Evolutionary conservation across 192 early-diverging fungal species (phyloP).

Genomic region (Coemansia aciculifera): DNA sequence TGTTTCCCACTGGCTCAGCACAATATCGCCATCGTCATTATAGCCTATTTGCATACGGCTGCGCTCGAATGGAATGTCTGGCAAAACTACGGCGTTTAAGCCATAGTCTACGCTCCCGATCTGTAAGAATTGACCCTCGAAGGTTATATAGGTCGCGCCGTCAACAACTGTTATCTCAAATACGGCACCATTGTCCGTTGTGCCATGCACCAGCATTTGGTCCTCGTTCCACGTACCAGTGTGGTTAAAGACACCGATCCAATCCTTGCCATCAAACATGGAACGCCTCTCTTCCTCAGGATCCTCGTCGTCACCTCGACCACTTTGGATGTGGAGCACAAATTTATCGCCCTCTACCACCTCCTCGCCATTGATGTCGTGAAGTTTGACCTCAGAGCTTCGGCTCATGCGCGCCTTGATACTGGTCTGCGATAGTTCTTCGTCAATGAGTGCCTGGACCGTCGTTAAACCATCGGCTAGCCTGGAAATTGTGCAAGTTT

Average conservation of each 20-base stretch:
- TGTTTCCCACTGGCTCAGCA: neutral
- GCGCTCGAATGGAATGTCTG: neutral
- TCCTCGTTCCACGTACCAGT: neutral
- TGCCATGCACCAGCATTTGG: neutral
- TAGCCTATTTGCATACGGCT: neutral
- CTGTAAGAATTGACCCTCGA: constrained; percentile 6
- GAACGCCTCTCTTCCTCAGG: neutral
- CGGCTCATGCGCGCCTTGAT: neutral
- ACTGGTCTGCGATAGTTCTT: neutral
- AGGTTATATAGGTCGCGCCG: neutral
- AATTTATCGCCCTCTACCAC: neutral
- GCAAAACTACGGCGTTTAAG: neutral
- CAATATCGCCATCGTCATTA: neutral
- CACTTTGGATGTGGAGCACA: neutral
- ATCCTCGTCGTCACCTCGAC: neutral
- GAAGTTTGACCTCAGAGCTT: neutral
- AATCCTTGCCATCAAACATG: constrained; percentile 6
- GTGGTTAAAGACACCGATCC: neutral
- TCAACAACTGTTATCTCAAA: neutral
- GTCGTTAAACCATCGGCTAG: neutral
- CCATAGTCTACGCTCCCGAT: neutral
- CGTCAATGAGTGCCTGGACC: neutral
- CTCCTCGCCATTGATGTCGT: constrained; percentile 2
- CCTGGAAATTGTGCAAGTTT: neutral
- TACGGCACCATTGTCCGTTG: neutral